Conservation (phyloP, 768 basidiomycete species). For the Collybia sordida region DNA sequence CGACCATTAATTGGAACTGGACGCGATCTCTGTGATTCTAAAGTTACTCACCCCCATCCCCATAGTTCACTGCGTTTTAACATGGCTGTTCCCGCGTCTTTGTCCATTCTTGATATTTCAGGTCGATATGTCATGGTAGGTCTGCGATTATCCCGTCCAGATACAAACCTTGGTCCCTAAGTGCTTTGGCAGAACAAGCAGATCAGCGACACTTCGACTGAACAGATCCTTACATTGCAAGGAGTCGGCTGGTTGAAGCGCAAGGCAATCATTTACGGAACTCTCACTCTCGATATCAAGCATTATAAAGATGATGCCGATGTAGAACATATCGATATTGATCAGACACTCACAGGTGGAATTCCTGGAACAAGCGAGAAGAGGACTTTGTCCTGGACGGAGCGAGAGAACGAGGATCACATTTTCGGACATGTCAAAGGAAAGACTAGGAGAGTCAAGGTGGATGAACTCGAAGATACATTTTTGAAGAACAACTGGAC, state of each 20-base stretch:
- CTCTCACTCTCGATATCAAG: conserved; percentile 59
- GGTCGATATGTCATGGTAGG: conserved; percentile 65
- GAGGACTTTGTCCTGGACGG: conserved; percentile 56
- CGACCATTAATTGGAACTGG: too few relatives aligned
- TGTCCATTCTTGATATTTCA: conserved; percentile 58
- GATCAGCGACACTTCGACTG: conserved; percentile 55
- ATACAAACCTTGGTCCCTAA: not conserved
- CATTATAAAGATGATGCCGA: conserved; percentile 62
- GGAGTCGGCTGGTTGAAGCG: conserved; percentile 75
- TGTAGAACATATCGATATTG: conserved; percentile 66
- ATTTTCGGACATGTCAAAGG: conserved; percentile 61
- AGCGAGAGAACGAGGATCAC: conserved; percentile 52
- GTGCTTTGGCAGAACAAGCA: conserved; percentile 55
- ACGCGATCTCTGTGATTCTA: too few relatives aligned
- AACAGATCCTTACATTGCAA: conserved; percentile 66
- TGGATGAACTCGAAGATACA: conserved; percentile 44
- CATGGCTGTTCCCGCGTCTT: conserved; percentile 67
- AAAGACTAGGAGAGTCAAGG: conserved; percentile 50
- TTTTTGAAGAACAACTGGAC: conserved; percentile 43
- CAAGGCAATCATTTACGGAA: conserved; percentile 55
- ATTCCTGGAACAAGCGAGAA: conserved; percentile 57
- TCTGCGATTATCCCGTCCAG: not conserved
- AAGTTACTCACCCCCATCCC: not conserved
- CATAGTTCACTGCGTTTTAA: conserved; percentile 6
- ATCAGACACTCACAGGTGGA: conserved; percentile 64